These are phyloP conservation scores for Hypoxylon sp. DNA, from an alignment of 2,329 filamentous ascomycete genomes.

Conservation along the genomic window DNA sequence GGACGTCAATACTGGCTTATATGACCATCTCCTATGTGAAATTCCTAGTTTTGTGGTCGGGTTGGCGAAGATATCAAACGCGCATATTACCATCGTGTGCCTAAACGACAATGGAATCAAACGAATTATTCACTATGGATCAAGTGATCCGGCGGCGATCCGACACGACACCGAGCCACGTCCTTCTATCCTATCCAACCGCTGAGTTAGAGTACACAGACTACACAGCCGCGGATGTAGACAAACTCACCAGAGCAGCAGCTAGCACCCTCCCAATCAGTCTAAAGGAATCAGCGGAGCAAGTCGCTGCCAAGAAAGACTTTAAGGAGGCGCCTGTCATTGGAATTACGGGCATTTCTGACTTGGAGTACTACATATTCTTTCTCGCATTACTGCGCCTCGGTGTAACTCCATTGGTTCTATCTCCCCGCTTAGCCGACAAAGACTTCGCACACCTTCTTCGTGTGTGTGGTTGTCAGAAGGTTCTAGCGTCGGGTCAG, in stretches of 20 bases:
- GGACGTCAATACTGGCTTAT: background rate
- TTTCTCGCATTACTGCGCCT: background rate
- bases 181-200: background rate
- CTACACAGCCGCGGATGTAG: background rate
- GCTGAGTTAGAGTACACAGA: background rate
- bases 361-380: background rate
- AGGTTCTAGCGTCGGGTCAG: background rate
- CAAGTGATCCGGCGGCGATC: background rate
- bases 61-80: background rate
- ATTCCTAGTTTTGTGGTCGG: background rate
- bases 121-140: background rate
- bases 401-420: background rate
- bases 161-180: background rate
- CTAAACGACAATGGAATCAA: background rate
- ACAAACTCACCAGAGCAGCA: background rate
- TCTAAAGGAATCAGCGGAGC: background rate
- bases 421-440: background rate
- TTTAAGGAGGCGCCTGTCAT: background rate
- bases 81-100: background rate
- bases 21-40: background rate
- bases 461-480: background rate
- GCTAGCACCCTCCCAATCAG: background rate
- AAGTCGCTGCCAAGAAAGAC: background rate
- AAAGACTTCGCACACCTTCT: background rate
- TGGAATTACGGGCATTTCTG: background rate